phyloP scores from a whole-genome alignment of 139 green algal species.

The Parachlorella kessleri region DNA sequence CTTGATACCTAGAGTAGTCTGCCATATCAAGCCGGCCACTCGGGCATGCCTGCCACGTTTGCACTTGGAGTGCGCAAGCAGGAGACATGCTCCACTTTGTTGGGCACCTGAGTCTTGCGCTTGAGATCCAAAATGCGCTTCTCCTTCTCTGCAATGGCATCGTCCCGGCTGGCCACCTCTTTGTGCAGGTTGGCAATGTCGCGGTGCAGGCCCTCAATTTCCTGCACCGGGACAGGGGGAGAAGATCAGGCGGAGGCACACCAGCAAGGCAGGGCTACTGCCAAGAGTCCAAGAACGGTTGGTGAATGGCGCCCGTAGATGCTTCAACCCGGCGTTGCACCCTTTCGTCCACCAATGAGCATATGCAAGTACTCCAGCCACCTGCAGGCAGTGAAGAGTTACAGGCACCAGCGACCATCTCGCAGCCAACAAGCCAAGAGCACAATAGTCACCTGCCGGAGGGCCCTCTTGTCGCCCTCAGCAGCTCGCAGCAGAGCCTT shows the following conservation, averaged over 20 bases:
- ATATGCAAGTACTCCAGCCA: neutral
- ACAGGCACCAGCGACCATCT: neutral
- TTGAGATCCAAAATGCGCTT: conserved; percentile 94
- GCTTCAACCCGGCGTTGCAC: too few relatives aligned
- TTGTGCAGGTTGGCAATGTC: conserved; percentile 72
- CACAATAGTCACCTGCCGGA: neutral
- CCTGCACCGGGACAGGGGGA: too few relatives aligned
- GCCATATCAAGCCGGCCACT: too few relatives aligned
- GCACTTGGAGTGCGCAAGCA: too few relatives aligned
- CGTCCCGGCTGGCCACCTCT: conserved; percentile 87
- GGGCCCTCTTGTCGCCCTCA: neutral
- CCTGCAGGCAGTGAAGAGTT: neutral
- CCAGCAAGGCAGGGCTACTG: too few relatives aligned
- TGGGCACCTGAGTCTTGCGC: conserved; percentile 88
- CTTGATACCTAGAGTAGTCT: too few relatives aligned
- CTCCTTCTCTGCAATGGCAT: conserved; percentile 94
- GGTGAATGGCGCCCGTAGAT: neutral
- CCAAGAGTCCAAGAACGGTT: neutral
- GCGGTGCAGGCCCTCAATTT: conserved; percentile 30
- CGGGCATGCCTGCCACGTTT: too few relatives aligned
- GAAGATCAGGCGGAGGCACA: too few relatives aligned
- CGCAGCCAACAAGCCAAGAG: too few relatives aligned
- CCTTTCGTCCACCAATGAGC: too few relatives aligned
- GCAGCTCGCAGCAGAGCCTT: conserved; percentile 58
- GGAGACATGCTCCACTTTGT: too few relatives aligned